A percentile compares a stretch with the other conserved stretches of the same genome.
Conservation (phyloP, 176 grass and related monocot species). For the Carex pumila region DNA sequence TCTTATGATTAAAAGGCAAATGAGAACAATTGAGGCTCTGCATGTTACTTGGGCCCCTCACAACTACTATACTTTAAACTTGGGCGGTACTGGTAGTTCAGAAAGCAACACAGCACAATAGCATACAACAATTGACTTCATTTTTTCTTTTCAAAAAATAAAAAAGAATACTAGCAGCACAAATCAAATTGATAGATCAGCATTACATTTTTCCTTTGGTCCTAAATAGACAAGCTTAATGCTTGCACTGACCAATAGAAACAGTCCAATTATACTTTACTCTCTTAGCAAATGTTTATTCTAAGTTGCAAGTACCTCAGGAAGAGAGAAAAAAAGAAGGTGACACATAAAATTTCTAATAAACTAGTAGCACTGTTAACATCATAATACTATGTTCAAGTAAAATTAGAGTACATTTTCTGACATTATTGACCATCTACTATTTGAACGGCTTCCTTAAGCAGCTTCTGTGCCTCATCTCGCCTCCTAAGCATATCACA, state of each 20-base stretch:
- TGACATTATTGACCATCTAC: constrained; percentile 39
- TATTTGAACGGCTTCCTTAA: constrained; percentile 58
- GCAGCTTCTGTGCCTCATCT: constrained; percentile 76
- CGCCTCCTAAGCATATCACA: constrained; percentile 54
- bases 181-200: not conserved
- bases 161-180: not conserved
- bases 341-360: not conserved
- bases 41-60: not conserved
- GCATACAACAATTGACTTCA: not conserved
- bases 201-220: not conserved
- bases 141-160: not conserved
- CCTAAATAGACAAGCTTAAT: not conserved
- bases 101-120: constrained; percentile 1
- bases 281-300: not conserved
- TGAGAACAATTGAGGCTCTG: not conserved
- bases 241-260: not conserved
- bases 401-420: not conserved
- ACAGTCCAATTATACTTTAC: not conserved
- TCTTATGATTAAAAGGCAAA: not conserved
- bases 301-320: not conserved
- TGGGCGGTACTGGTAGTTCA: not conserved
- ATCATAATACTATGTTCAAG: not conserved
- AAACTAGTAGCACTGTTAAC: constrained; percentile 1
- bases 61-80: not conserved
- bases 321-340: constrained; percentile 7